These are phyloP conservation scores for Ogataea parapolymorpha DNA, from an alignment of 805 yeast genomes.

Conservation along the genomic window DNA sequence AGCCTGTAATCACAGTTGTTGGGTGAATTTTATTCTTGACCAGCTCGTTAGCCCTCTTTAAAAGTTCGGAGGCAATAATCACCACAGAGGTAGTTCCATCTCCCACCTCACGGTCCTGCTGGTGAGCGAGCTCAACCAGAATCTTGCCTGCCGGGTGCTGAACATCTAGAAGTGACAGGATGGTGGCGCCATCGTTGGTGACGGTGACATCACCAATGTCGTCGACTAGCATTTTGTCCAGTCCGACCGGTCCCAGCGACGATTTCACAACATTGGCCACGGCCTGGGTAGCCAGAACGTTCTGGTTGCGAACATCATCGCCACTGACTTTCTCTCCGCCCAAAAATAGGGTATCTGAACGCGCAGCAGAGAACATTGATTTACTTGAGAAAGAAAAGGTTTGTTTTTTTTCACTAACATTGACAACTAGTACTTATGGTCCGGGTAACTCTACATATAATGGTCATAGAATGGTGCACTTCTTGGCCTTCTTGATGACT, in stretches of 20 bases:
- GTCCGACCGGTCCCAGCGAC: slow-evolving; percentile 96
- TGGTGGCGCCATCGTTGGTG: slow-evolving; percentile 98
- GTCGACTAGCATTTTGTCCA: slow-evolving; percentile 97
- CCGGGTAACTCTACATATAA: slow-evolving; percentile 9
- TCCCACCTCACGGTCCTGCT: slow-evolving; percentile 98
- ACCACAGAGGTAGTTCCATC: slow-evolving; percentile 98
- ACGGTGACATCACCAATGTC: slow-evolving; percentile 99
- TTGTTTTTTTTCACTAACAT: slow-evolving; percentile 2
- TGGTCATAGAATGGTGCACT: slow-evolving; percentile 75
- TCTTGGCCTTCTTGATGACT: slow-evolving; percentile 72
- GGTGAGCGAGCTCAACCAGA: slow-evolving; percentile 94
- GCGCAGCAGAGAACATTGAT: slow-evolving; percentile 64
- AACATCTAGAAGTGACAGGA: slow-evolving; percentile 83
- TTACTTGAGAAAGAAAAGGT: not conserved
- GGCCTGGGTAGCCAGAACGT: slow-evolving; percentile 88
- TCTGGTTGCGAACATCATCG: slow-evolving; percentile 93
- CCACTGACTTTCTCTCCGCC: slow-evolving; percentile 97
- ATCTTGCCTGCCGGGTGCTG: slow-evolving; percentile 99
- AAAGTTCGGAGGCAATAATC: slow-evolving; percentile 87
- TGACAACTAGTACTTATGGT: slow-evolving; percentile 1
- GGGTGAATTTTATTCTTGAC: slow-evolving; percentile 96
- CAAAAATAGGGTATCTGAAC: slow-evolving; percentile 89
- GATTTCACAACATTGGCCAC: slow-evolving; percentile 85
- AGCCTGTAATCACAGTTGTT: slow-evolving; percentile 95
- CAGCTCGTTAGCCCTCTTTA: slow-evolving; percentile 89